Base-by-base conservation (phyloP, 495 filamentous ascomycete species). In the Collariella sp. region DNA sequence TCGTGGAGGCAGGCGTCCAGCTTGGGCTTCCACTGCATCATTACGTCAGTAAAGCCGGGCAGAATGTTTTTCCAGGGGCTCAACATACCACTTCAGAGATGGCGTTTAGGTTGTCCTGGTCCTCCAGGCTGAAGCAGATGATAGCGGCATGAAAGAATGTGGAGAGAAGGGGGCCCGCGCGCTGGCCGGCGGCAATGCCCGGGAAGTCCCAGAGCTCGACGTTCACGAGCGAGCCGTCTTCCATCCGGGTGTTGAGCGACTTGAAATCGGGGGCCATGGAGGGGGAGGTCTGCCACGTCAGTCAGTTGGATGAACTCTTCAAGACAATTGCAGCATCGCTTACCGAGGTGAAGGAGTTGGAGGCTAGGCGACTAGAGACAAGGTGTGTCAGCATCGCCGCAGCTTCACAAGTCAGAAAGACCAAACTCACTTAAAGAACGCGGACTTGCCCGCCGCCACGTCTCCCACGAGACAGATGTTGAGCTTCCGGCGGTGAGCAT, bases 171-270 rank as follows among this genome's bases (percentile, higher is more conserved):
- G 50, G 54, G 3, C 36, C 33, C 20, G 22, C 13, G 7, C 29
- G 26, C 11, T 52, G 35, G 33, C 36, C 33, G 20, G 38, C 41
- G 10, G 57, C 20, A 2, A 34, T 41, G 7, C 64, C 64, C 3
- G 64, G 65, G 43, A 67, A 59, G 44, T 67, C 67, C 62, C 65
- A 69, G 4, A 69, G 22, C 62, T 67, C 64, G 19, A 67, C 43
- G 6, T 42, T 50, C 11, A 63, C 44, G 9, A 39, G 2, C 11
- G 38, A 39, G 9, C 54, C 41, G 41, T 58, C 50, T n/a, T 23
- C n/a, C 35, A 41, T 7, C 7, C 54, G 42, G 29, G 52, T 41
- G n/a, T 2, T 19, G 18, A 66, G 38, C 5, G 38, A 62, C 12
- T 42, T 42, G 52, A 26, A 54, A 20, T 58, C 56, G 3, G 59